Base-by-base conservation (phyloP, 2,329 filamentous ascomycete genomes). In the Botrytis byssoidea region DNA sequence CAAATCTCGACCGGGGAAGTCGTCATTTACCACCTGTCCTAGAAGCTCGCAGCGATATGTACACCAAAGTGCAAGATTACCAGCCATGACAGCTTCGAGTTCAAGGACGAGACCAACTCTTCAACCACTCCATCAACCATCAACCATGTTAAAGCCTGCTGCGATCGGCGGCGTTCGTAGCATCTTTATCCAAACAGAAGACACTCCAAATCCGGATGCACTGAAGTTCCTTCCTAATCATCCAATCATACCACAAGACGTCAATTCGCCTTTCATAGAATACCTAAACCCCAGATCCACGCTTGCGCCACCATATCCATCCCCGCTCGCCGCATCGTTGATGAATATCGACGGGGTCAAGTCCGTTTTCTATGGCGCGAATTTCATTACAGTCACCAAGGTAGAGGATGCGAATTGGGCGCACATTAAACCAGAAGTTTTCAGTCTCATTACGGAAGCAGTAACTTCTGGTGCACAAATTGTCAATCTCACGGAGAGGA, bases 331-430 rank as follows among this genome's bases (percentile, higher is more conserved):
- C 8, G 92, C 95, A 48, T 91, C 94, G 82, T 88, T 99, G 70
- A 91, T 98, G 87, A 95, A 93, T 82, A 92, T 98, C 75, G 96
- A 98, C 81, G 96, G 96, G 63, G 92, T 98, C n/a, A 95, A 92
- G 4, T 91, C 93, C 2, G 93, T 99, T 35, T 98, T 98, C 84
- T 98, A 97, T 83, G 96, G 95, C 70, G 85, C 90, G 48, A 95
- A 99, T 82, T 98, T 97, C 85, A 98, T 99, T 83, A 99, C 96
- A 20, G 92, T 99, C 51, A 98, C 93, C 61, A 99, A 99, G 83
- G 90, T 93, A 66, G 87, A 90, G 76, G 93, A 96, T 77, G 93
- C 92, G 4, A 93, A 95, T 80, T 99, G 96, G 96, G 92, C 93
- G 57, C 94, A 98, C 82, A 90, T 99, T 79, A 96, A 96, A 80